Evolutionary conservation across 331 rosid genomes (phyloP).

Genomic region (Arachis monticola): DNA sequence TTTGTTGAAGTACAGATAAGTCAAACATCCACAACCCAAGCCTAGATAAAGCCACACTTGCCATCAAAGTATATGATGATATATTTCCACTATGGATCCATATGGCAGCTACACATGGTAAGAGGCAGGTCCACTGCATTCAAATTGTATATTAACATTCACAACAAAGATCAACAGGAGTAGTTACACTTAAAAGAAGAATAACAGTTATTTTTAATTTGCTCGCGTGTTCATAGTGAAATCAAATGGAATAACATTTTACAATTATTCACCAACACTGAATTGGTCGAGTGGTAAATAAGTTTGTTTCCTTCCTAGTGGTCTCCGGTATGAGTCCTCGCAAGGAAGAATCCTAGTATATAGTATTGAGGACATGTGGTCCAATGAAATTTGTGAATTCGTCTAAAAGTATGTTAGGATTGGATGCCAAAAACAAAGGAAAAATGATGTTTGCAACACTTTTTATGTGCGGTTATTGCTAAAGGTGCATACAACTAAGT

Average conservation of each 20-base stretch:
- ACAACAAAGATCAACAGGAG: slow-evolving; percentile 1
- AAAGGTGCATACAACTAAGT: too few relatives aligned
- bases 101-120: slow-evolving; percentile 70
- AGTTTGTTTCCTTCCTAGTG: too few relatives aligned
- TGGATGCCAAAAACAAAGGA: too few relatives aligned
- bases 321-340: too few relatives aligned
- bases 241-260: neutral
- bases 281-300: too few relatives aligned
- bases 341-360: too few relatives aligned
- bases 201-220: neutral
- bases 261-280: too few relatives aligned
- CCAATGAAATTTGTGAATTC: too few relatives aligned
- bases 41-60: slow-evolving; percentile 83
- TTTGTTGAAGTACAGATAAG: slow-evolving; percentile 83
- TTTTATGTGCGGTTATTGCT: too few relatives aligned
- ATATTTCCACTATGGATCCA: slow-evolving; percentile 48
- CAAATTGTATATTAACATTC: slow-evolving; percentile 16
- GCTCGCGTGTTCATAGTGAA: slow-evolving; percentile 1
- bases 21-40: slow-evolving; percentile 97
- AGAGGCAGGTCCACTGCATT: slow-evolving; percentile 77
- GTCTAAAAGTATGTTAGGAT: too few relatives aligned
- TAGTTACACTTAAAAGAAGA: neutral
- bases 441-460: too few relatives aligned
- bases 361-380: too few relatives aligned
- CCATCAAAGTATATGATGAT: slow-evolving; percentile 77